Evolutionary conservation across 73 alveolate species (phyloP).

Genomic region (Paramecium sonneborni): DNA sequence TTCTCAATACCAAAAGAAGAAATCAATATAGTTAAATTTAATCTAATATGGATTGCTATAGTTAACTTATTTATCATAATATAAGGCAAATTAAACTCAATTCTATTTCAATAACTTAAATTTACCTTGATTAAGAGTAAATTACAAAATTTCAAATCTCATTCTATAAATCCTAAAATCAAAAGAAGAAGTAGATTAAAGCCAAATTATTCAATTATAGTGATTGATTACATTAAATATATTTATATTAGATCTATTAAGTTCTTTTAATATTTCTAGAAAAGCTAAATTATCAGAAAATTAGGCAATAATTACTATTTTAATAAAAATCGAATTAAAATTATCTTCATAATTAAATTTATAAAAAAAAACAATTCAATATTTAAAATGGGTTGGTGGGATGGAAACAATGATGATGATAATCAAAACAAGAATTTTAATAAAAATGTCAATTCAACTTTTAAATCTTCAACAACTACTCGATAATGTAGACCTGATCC

Average conservation of each 20-base stretch:
- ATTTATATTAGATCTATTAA: no score
- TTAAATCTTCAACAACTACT: not conserved
- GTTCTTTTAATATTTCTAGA: no score
- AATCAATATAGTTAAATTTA: not conserved
- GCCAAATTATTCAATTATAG: not conserved
- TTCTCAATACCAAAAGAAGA: no score
- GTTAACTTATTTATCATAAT: not conserved
- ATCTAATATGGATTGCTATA: not conserved
- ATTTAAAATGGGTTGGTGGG: not conserved
- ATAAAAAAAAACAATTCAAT: no score
- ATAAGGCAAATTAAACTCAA: not conserved
- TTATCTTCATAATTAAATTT: no score
- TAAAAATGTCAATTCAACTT: not conserved
- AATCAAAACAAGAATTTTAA: no score
- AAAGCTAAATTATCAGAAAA: no score
- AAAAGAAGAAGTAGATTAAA: not conserved
- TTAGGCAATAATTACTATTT: no score
- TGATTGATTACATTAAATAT: no score
- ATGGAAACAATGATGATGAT: no score
- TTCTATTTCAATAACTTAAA: not conserved
- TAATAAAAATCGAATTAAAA: no score
- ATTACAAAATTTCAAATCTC: not conserved
- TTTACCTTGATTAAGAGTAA: not conserved
- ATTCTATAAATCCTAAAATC: not conserved
- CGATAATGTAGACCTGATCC: slow-evolving; percentile 47